Base-by-base conservation (phyloP, 495 filamentous ascomycete genomes). In the Cudoniella acicularis region DNA sequence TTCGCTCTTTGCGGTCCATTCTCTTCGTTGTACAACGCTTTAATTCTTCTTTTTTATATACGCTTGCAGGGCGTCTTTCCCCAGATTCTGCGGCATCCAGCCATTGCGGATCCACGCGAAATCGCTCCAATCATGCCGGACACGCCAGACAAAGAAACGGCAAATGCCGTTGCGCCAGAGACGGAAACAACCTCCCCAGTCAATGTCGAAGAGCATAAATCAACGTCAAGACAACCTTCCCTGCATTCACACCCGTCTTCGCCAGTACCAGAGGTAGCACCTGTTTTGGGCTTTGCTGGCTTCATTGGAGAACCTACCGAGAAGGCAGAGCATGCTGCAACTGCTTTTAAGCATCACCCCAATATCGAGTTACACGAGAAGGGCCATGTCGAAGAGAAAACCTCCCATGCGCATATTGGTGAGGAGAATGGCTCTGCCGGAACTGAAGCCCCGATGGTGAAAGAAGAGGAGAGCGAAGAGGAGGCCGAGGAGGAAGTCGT, bases 401-500 rank as follows among this genome's bases (percentile, higher is more conserved):
- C 57, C 20, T 16, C 41, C n/a, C 25, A 42, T n/a, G 18, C n/a
- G 17, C 30, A 46, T 41, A 22, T 21, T 49, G 56, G 22, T 2
- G 61, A 52, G 24, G 48, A 52, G 49, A 58, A 51, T 24, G 56
- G 41, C 24, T 54, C 16, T 30, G 36, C 36, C 1, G 48, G 10
- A 36, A 48, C 52, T 1, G 26, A 22, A 3, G 27, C 43, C 0
- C 11, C 43, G 2, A 40, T 20, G 40, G 45, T 17, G 13, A 51
- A 18, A 17, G 43, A 16, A 17, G 13, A 23, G n/a, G 40, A 26
- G 1, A 45, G 17, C 27, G 50, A n/a, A 50, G 57, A 52, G 20
- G 54, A 58, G 1, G 59, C 10, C 8, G 64, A 67, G 1, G 58
- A 59, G 1, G 59, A 62, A 17, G 20, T 64, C 2, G 58, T 61